Evolutionary conservation across 2,329 filamentous ascomycete species (phyloP), one percentile per base, ranked within the genome.

Genomic region (Lizonia empirigonia): DNA sequence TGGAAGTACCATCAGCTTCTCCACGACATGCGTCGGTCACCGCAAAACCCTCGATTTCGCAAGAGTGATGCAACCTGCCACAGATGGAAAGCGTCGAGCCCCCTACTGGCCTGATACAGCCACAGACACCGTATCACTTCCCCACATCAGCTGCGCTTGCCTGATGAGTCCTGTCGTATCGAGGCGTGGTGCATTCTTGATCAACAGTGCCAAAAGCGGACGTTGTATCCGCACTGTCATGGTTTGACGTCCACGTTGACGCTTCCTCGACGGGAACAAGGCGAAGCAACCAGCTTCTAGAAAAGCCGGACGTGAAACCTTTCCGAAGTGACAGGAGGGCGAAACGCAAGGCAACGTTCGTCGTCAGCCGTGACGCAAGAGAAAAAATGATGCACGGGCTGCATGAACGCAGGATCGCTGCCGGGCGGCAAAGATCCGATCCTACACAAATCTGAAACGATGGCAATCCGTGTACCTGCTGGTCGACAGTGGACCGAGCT

Each of bases 221-320:
- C 32, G 49, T 40, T 8, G 53, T 56, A 55, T 58, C 45, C 53
- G 56, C 37, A 58, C 56, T 53, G 49, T 59, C 58, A 53, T 58
- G 57, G 56, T 60, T 44, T 56, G 51, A 59, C 55, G 55, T 44
- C 54, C 56, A 57, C 57, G 50, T 60, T 58, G 54, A 59, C 55
- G 53, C 54, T 50, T 63, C 41, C 55, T 46, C 44, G 42, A 53
- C 36, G 52, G 42, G 45, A 49, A 41, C 47, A 45, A 58, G 48
- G 41, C 33, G 32, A 38, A 50, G 55, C 44, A 44, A 33, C 22
- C 49, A 50, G 52, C 58, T 70, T 70, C 67, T 64, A 65, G 65
- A 69, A 70, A 56, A n/a, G 51, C 27, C 23, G 38, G 55, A 62
- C 40, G 45, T 70, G 67, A 70, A 70, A 70, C 68, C 56, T 20